phyloP scores from a whole-genome alignment of 148 eudicot genomes.

The Talinum fruticosum region DNA sequence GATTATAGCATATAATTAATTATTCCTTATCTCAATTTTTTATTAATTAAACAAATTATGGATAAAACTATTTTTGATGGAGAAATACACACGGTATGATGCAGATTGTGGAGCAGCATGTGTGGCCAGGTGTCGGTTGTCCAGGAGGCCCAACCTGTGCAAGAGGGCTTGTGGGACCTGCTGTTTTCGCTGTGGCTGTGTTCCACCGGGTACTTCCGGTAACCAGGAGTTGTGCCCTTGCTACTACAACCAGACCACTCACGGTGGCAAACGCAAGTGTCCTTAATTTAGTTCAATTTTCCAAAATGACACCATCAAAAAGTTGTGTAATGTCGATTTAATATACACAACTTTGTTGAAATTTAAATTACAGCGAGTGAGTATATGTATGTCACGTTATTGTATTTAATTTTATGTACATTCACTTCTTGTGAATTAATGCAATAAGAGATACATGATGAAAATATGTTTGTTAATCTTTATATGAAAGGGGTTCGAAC shows the following conservation, averaged over 20 bases:
- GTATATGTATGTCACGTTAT: no score
- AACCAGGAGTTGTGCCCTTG: slow-evolving; percentile 48
- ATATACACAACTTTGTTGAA: no score
- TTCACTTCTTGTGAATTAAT: not conserved
- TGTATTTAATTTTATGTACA: no score
- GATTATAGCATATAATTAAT: no score
- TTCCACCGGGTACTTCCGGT: slow-evolving; percentile 58
- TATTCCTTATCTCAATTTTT: no score
- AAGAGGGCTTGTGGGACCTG: slow-evolving; percentile 57
- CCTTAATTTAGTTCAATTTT: slow-evolving; percentile 28
- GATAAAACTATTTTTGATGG: not conserved
- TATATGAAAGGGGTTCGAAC: no score
- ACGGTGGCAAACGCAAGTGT: slow-evolving; percentile 52
- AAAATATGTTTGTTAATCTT: no score
- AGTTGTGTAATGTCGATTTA: not conserved
- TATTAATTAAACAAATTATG: no score
- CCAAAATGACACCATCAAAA: not conserved
- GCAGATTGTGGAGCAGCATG: slow-evolving; percentile 51
- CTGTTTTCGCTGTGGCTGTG: slow-evolving; percentile 48
- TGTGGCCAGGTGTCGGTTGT: slow-evolving; percentile 30
- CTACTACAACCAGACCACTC: slow-evolving; percentile 49
- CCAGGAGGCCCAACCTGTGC: slow-evolving; percentile 45
- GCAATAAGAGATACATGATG: no score
- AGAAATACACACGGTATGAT: not conserved
- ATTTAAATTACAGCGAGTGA: no score